Evolutionary conservation across 495 filamentous ascomycete genomes (phyloP).

Genomic region (Xylaria cubensis): DNA sequence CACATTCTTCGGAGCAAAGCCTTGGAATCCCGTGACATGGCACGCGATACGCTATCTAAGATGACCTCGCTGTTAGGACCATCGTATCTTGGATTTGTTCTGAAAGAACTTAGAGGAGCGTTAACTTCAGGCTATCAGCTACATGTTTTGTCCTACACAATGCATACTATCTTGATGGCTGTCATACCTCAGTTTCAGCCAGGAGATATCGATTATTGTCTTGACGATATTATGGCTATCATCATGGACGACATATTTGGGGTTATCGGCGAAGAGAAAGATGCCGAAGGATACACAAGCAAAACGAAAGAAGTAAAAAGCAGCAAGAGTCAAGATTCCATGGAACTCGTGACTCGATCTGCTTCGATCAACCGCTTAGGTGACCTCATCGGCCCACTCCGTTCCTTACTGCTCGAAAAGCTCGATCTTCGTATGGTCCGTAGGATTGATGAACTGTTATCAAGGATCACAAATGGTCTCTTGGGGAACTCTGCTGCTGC

Average conservation of each 20-base stretch:
- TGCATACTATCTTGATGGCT: conserved; percentile 87
- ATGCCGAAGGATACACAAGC: conserved; percentile 92
- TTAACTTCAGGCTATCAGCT: conserved; percentile 87
- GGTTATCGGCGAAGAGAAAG: conserved; percentile 94
- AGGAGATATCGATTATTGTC: conserved; percentile 89
- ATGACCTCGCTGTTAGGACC: conserved; percentile 81
- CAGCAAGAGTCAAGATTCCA: conserved; percentile 96
- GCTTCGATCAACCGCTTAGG: conserved; percentile 77
- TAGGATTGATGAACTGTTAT: conserved; percentile 90
- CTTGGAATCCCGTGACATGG: conserved; percentile 87
- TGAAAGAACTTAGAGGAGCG: conserved; percentile 86
- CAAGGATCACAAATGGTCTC: conserved; percentile 81
- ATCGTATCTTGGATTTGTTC: conserved; percentile 84
- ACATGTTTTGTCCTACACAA: conserved; percentile 92
- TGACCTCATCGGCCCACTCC: conserved; percentile 76
- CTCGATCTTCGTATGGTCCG: conserved; percentile 77
- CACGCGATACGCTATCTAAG: conserved; percentile 83
- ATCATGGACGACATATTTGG: conserved; percentile 99
- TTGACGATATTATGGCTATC: conserved; percentile 75
- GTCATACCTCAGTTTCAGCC: conserved; percentile 75
- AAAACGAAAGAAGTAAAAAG: conserved; percentile 97
- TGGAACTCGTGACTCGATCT: conserved; percentile 87
- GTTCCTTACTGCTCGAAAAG: conserved; percentile 78
- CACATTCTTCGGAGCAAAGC: conserved; percentile 89
- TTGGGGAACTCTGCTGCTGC: conserved; percentile 77